Evolutionary conservation across 768 basidiomycete genomes (phyloP), one percentile per base, ranked within the genome.

Genomic region (Mycena indigotica): DNA sequence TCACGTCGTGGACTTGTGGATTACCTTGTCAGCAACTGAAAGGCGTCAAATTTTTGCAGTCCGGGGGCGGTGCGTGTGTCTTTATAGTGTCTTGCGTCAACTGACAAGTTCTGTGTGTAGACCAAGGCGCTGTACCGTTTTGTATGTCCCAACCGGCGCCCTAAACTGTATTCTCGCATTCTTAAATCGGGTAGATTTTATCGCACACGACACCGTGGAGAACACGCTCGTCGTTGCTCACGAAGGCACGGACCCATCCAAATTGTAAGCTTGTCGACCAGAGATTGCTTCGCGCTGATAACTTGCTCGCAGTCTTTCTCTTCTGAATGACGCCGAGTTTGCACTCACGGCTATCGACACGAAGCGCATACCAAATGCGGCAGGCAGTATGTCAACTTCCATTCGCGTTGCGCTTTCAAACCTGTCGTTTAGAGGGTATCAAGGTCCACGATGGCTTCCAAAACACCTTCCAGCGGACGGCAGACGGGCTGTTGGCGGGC

Each of bases 201-300:
- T 79, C 41, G 77, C 74, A 3, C 70, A 75, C 58, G 73, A 78
- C 56, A 62, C 66, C 4, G 58, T 65, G 0, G 65, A 66, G 4
- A 56, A 73, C 26, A 70, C 68, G n/a, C 66, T 78, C 54, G 73
- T 80, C 24, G 73, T 80, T 21, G 75, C 77, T 23, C 77, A 80
- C 56, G 70, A 79, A 53, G 78, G 77, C 10, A 79, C 77, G 8
- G 65, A 78, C 40, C 57, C 70, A 4, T 29, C 55, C 1, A 73
- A 71, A 50, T 29, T 73, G 76, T 74, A 25, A 39, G 72, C 65
- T 26, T n/a, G 5, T n/a, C 17, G 17, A 23, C 25, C 35, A 23
- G 23, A 15, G 15, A 10, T 28, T 29, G 48, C 28, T 10, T 15
- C 24, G 10, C n/a, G n/a, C n/a, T n/a, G n/a, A n/a, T n/a, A n/a